Evolutionary conservation across 257 asterid genomes (phyloP), one percentile per base, ranked within the genome.

Genomic region (Penstemon newberryi): DNA sequence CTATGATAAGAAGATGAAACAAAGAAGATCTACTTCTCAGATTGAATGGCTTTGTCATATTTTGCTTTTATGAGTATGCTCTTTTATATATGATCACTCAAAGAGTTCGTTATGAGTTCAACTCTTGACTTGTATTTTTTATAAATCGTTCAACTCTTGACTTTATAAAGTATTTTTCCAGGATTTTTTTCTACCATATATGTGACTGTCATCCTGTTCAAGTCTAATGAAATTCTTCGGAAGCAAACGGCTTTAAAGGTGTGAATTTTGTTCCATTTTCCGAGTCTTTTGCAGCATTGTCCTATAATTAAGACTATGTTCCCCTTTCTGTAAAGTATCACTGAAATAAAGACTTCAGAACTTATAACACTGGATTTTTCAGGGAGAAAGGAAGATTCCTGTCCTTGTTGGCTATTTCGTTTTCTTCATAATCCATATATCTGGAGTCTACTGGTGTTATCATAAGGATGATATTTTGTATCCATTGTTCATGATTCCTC

Each of bases 231-330:
- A 79, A 86, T 89, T 73, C 83, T 91, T 70, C 84, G 86, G 79
- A 91, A 87, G 82, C 98, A 89, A 80, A 91, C 98, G 76, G 96
- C 98, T 76, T 85, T 91, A 47, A 91, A 91, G 98, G 98, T 89
- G 70, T 0, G 76, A 43, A 78, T 62, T 52, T 7, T 10, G 46
- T 73, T 70, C 64, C 73, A 51, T 75, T 18, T 45, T 25, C 65
- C 70, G 57, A 66, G 40, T 10, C 58, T 60, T 66, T 57, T 71
- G 47, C 69, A 55, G 53, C 18, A 49, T 67, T 49, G 49, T 57
- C 33, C 6, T 47, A 60, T 64, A n/a, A 62, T 60, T 65, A 15
- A 56, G 46, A 63, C 47, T 57, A 67, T 50, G 43, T 57, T 50
- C 64, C 44, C 49, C 49, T 33, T 60, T 71, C 62, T 15, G 54